A percentile compares a stretch with the other conserved stretches of the same genome.
Conservation (phyloP, 2,329 filamentous ascomycete species). For the Epichloe elymi region DNA sequence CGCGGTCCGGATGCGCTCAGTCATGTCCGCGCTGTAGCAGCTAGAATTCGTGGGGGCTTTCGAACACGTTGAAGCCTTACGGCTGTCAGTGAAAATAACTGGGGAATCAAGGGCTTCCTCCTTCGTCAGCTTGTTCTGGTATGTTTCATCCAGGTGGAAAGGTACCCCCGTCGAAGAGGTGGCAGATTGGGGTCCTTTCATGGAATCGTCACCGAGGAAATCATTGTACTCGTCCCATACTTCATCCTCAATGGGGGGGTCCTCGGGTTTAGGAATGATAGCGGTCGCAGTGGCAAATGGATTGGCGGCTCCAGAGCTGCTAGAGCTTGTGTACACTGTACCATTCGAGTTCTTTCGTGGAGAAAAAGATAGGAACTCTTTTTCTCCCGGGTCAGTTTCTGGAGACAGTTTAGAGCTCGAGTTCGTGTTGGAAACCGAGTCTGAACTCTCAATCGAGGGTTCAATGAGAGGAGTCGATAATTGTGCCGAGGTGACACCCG, state of each 20-base stretch:
- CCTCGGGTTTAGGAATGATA: conserved; percentile 46
- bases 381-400: conserved; percentile 17
- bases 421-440: conserved; percentile 17
- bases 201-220: conserved; percentile 53
- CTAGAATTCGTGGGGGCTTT: conserved; percentile 32
- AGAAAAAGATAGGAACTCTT: conserved; percentile 64
- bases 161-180: conserved; percentile 43
- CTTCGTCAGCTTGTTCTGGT: conserved; percentile 24
- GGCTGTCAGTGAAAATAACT: conserved; percentile 23
- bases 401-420: conserved; percentile 18
- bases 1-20: conserved; percentile 35
- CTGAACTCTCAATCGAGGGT: conserved; percentile 22
- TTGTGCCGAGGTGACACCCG: conserved; percentile 32
- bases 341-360: conserved; percentile 58
- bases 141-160: conserved; percentile 42
- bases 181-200: conserved; percentile 34
- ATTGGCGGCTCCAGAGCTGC: conserved; percentile 46
- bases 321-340: conserved; percentile 38
- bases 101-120: conserved; percentile 33
- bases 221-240: conserved; percentile 94
- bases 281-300: conserved; percentile 52
- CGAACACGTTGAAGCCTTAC: conserved; percentile 20
- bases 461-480: conserved; percentile 26
- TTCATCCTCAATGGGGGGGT: conserved; percentile 66
- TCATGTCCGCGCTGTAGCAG: conserved; percentile 41